Evolutionary conservation across 257 asterid species (phyloP).

Genomic region (Ehretia macrophylla): DNA sequence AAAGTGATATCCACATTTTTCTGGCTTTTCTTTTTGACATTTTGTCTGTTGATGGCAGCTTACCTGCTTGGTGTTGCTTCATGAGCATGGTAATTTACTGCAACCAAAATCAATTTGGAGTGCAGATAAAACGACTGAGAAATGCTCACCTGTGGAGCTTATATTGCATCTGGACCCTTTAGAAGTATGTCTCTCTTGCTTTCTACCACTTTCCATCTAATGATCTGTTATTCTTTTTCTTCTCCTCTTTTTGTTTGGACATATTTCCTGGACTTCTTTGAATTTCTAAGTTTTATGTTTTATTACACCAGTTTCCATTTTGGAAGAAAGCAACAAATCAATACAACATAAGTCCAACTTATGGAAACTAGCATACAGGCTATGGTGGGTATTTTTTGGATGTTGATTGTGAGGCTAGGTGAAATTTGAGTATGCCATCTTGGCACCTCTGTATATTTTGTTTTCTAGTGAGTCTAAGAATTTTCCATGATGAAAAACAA

Average conservation of each 20-base stretch:
- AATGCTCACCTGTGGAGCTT: constrained; percentile 65
- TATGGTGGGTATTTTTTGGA: too few species aligned
- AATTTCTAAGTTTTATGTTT: too few species aligned
- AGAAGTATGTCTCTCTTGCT: constrained; percentile 48
- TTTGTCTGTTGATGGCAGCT: constrained; percentile 48
- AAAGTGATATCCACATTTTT: neutral
- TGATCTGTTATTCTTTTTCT: neutral
- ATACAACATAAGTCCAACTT: too few species aligned
- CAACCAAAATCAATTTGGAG: constrained; percentile 85
- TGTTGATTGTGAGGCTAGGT: too few species aligned
- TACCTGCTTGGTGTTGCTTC: constrained; percentile 82
- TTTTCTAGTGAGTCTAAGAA: too few species aligned
- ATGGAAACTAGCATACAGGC: too few species aligned
- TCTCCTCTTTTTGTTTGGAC: constrained; percentile 2
- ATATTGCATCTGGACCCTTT: constrained; percentile 80
- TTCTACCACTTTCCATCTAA: neutral
- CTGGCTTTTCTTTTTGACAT: constrained; percentile 9
- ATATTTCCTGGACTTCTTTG: neutral
- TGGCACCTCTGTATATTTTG: too few species aligned
- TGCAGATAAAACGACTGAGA: constrained; percentile 59
- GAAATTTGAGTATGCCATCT: too few species aligned
- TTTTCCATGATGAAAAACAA: too few species aligned
- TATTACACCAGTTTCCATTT: too few species aligned
- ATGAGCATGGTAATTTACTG: constrained; percentile 53
- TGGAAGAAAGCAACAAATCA: too few species aligned